Evolutionary conservation across 768 basidiomycete genomes (phyloP), one percentile per base, ranked within the genome.

Genomic region (Tulasnella sp.): DNA sequence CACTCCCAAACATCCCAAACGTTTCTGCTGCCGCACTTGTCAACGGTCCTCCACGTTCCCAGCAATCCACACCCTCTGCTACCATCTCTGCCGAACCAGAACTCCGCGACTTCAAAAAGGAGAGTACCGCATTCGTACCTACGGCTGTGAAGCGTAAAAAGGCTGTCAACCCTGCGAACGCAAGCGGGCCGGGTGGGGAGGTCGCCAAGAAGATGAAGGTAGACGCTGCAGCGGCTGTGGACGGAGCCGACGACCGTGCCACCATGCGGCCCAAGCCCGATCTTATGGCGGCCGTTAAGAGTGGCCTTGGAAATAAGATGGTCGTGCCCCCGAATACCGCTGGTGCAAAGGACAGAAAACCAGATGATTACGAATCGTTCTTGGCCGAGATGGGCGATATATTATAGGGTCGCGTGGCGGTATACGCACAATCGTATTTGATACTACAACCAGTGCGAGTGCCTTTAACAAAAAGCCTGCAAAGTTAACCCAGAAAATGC

Each of bases 91-190:
- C 92, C 2, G 89, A 74, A 42, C 90, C 96, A 3, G 77, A 90
- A 66, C 69, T 99, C 49, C 85, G 94, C 12, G 90, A 99, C 69
- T 74, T 98, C 60, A 90, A 92, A 72, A 92, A 90, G 69, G 96
- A 99, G 68, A 85, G 86, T 7, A 94, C 90, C 0, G 81, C 86
- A 0, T 98, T 99, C 64, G 80, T 97, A 3, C 96, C 96, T 3
- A 67, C 82, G 1, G 74, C 84, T 2, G 70, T 94, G 50, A 89
- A 88, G 69, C 79, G 87, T 45, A 91, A 85, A 69, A 83, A 77
- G 59, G 50, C 62, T 3, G 57, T 50, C 9, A n/a, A 27, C 19
- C 36, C 50, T 2, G 15, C 39, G n/a, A 32, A 42, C 36, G 41
- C 29, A 6, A 29, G 7, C 19, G 53, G 39, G 17, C 11, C 12